Evolutionary conservation across 164 flowering plant species (phyloP).

Genomic region (Vitis rotundifolia): DNA sequence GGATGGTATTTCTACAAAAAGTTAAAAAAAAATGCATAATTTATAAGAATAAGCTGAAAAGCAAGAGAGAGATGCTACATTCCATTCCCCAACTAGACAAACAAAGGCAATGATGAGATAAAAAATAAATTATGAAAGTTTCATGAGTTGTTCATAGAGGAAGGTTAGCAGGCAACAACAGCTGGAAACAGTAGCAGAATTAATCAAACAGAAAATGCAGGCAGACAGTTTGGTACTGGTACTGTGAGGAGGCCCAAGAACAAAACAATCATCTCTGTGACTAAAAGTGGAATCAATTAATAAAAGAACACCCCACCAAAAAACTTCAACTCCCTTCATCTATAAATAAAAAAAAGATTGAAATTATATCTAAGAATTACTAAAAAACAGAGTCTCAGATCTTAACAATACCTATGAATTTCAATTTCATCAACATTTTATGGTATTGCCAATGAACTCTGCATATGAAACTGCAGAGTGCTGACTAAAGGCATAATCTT

Average conservation of each 20-base stretch:
- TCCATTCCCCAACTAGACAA: too few species aligned
- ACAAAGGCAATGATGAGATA: background rate
- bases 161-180: constrained; percentile 6
- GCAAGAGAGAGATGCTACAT: too few species aligned
- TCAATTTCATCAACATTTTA: background rate
- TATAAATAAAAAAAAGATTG: too few species aligned
- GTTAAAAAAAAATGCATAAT: background rate
- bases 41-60: background rate
- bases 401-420: background rate
- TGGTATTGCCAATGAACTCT: constrained; percentile 2
- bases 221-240: constrained; percentile 10
- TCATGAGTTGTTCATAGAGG: too few species aligned
- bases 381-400: background rate
- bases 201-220: too few species aligned
- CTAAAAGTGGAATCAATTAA: background rate
- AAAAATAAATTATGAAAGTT: too few species aligned
- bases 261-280: background rate
- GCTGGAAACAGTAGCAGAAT: constrained; percentile 21
- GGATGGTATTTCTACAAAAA: too few species aligned
- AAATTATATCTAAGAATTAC: too few species aligned
- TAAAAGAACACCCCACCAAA: too few species aligned
- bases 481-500: constrained; percentile 24
- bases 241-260: constrained; percentile 10
- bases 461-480: constrained; percentile 18
- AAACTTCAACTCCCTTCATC: too few species aligned